Evolutionary conservation across 768 basidiomycete genomes (phyloP), one percentile per base, ranked within the genome.

Genomic region (Cantharellus cinnabarinus): DNA sequence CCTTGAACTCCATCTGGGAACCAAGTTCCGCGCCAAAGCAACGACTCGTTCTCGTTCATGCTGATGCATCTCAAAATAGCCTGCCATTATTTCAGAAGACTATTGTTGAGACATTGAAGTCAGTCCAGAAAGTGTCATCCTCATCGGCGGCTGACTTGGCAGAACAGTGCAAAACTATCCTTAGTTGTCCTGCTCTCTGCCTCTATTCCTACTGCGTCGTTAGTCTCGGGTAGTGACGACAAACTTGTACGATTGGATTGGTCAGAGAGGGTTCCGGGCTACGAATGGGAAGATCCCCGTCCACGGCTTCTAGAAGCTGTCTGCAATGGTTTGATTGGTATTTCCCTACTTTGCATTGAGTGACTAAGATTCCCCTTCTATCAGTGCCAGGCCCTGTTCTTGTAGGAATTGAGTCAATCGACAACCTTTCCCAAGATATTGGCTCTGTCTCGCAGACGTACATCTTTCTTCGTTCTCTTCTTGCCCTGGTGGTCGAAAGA

Each of bases 331-430:
- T n/a, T 41, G 29, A 10, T 20, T 37, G 7, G 37, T 41, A 7
- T 59, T 29, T 41, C 14, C 42, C n/a, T 58, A 10, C n/a, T 14
- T 35, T 15, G 34, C 5, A 5, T 41, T 29, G n/a, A 4, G 15
- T n/a, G 41, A 10, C 35, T 35, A 38, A 59, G 5, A 29, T 34
- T 37, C 58, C 44, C 40, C 4, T 55, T 35, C n/a, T 35, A 34
- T 20, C 37, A 76, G 76, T 69, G n/a, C 40, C 72, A 39, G 73
- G 75, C 39, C 72, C 81, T n/a, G 60, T 85, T 38, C 76, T 74
- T 62, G 76, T 87, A 34, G 67, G 84, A 57, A 73, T 90, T 41
- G 89, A 90, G 67, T 85, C 85, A 20, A 68, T 80, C 15, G 82
- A 87, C 63, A 82, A 79, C 3, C 68, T 89, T 34, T 66, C 74